phyloP scores from a whole-genome alignment of 108 stramenopile genomes.

The Cyclotella cryptica region DNA sequence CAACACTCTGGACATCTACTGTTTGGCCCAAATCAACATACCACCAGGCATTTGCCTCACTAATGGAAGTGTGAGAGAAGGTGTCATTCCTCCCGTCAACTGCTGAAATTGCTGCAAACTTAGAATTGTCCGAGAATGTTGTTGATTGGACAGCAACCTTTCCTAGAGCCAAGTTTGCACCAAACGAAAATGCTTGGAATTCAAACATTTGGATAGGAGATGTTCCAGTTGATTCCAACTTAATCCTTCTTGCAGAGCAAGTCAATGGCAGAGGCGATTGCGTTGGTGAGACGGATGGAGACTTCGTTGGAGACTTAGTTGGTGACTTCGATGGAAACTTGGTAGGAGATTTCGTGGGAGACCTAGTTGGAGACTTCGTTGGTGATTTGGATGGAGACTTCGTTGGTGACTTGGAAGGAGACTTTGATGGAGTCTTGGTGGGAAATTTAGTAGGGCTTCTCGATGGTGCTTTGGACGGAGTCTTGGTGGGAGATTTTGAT shows the following conservation, averaged over 20 bases:
- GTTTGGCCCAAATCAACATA: not conserved
- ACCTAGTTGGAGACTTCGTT: not conserved
- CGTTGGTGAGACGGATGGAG: not conserved
- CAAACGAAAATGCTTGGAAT: not conserved
- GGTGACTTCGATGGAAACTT: not conserved
- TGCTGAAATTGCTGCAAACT: not conserved
- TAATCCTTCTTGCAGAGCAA: not conserved
- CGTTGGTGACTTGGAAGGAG: not conserved
- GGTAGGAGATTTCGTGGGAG: not conserved
- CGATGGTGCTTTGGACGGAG: not conserved
- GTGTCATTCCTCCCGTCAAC: not conserved
- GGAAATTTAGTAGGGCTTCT: not conserved
- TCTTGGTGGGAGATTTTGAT: not conserved
- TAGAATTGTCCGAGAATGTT: not conserved
- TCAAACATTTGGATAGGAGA: conserved; percentile 5
- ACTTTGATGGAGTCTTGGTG: not conserved
- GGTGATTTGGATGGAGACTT: not conserved
- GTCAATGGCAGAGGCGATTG: not conserved
- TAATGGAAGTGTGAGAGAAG: not conserved
- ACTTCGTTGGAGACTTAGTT: not conserved
- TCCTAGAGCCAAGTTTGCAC: not conserved
- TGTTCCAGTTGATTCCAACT: not conserved
- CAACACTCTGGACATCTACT: not conserved
- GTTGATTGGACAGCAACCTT: not conserved
- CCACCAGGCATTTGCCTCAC: not conserved